These are phyloP conservation scores for Aegilops bicornis DNA, from an alignment of 176 grass and related monocot genomes.

Conservation along the genomic window DNA sequence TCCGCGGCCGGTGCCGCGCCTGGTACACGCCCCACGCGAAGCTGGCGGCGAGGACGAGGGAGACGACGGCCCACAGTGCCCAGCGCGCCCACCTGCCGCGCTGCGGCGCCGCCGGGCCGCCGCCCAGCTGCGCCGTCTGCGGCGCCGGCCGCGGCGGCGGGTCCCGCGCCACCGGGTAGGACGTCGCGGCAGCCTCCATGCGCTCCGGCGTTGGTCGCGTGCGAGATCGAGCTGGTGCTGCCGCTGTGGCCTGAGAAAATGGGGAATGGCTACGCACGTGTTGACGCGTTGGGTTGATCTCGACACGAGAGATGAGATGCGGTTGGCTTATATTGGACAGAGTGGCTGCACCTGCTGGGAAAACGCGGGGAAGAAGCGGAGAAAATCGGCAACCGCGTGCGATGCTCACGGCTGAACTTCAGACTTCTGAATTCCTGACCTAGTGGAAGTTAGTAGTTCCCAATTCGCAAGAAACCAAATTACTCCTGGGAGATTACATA, in stretches of 20 bases:
- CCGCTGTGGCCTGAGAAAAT: neutral
- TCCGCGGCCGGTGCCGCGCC: conserved; percentile 4
- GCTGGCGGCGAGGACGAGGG: neutral
- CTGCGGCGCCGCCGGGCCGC: neutral
- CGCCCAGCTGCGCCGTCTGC: neutral
- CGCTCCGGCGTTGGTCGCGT: neutral
- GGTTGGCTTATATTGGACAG: neutral
- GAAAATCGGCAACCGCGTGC: neutral
- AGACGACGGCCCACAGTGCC: neutral
- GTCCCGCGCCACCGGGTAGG: neutral
- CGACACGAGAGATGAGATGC: neutral
- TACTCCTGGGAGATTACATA: neutral
- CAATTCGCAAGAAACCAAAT: no score
- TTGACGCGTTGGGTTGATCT: neutral
- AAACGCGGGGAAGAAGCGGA: neutral
- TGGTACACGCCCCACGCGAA: conserved; percentile 23
- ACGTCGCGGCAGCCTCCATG: conserved; percentile 15
- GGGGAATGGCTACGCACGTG: neutral
- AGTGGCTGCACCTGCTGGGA: neutral
- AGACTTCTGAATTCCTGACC: no score
- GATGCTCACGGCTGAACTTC: neutral
- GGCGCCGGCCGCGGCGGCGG: neutral
- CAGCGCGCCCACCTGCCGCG: no score
- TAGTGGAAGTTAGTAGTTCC: no score
- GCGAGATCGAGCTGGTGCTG: neutral